Conservation (phyloP, 768 basidiomycete genomes). For the Trametopsis cervina region DNA sequence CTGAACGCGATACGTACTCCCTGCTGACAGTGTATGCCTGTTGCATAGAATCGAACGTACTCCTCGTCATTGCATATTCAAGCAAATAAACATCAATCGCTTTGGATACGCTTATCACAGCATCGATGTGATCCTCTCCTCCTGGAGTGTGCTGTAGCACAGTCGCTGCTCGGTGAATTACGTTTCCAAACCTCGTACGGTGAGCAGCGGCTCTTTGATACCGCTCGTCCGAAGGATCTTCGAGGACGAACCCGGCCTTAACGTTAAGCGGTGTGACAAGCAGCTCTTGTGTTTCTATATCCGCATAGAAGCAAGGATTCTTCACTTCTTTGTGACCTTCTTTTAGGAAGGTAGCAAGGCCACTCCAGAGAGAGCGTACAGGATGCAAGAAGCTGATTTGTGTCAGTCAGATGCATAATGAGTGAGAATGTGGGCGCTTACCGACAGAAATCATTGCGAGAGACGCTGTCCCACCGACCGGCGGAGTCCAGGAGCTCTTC, state of each 20-base stretch:
- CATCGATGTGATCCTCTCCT: slow-evolving; percentile 83
- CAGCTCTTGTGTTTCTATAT: slow-evolving; percentile 64
- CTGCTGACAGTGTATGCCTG: slow-evolving; percentile 59
- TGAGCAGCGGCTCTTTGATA: slow-evolving; percentile 57
- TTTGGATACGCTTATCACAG: slow-evolving; percentile 63
- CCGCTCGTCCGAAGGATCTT: slow-evolving; percentile 64
- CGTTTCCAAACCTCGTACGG: slow-evolving; percentile 57
- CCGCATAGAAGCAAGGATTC: slow-evolving; percentile 50
- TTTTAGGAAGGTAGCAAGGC: slow-evolving; percentile 64
- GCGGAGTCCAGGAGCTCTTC: slow-evolving; percentile 53
- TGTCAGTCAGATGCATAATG: slow-evolving; percentile 4
- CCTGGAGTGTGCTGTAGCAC: slow-evolving; percentile 53
- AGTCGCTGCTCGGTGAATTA: slow-evolving; percentile 61
- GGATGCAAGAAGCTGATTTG: slow-evolving; percentile 55
- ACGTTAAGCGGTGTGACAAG: slow-evolving; percentile 61
- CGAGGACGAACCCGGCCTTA: slow-evolving; percentile 67
- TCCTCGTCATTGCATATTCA: slow-evolving; percentile 57
- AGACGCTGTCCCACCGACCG: slow-evolving; percentile 53
- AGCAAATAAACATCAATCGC: slow-evolving; percentile 73
- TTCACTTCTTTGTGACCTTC: slow-evolving; percentile 50
- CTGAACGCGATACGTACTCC: slow-evolving; percentile 30
- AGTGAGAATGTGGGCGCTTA: slow-evolving; percentile 25
- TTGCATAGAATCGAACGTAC: slow-evolving; percentile 54
- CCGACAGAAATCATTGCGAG: slow-evolving; percentile 83
- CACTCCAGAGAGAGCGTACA: slow-evolving; percentile 70